phyloP scores from a whole-genome alignment of 805 yeast genomes.

The Saturnispora gosingensis region DNA sequence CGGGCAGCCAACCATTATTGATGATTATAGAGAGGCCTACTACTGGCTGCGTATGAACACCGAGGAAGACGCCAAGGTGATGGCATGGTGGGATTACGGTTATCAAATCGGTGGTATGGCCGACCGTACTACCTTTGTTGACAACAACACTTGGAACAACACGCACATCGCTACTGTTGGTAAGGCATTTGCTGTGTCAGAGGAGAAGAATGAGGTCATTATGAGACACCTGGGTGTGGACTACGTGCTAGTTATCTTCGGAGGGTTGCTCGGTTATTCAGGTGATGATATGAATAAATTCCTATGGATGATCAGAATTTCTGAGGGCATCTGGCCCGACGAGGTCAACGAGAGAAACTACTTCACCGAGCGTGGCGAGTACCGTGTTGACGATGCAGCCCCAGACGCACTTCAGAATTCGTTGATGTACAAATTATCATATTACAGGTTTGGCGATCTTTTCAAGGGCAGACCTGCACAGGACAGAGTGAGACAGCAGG shows the following conservation, averaged over 20 bases:
- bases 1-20: slow-evolving; percentile 78
- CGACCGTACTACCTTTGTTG: slow-evolving; percentile 95
- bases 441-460: slow-evolving; percentile 72
- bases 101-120: slow-evolving; percentile 99
- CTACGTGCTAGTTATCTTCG: slow-evolving; percentile 86
- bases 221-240: slow-evolving; percentile 90
- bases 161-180: slow-evolving; percentile 99
- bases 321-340: slow-evolving; percentile 99
- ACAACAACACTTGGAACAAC: slow-evolving; percentile 98
- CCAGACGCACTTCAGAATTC: slow-evolving; percentile 81
- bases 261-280: slow-evolving; percentile 85
- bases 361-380: slow-evolving; percentile 82
- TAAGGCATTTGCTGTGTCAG: slow-evolving; percentile 89
- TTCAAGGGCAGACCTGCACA: slow-evolving; percentile 51
- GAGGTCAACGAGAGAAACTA: slow-evolving; percentile 79
- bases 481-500: slow-evolving; percentile 87
- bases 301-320: slow-evolving; percentile 96
- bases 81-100: slow-evolving; percentile 99
- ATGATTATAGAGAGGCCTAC: slow-evolving; percentile 97
- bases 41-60: slow-evolving; percentile 99
- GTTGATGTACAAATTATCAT: slow-evolving; percentile 90
- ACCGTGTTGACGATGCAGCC: slow-evolving; percentile 75
- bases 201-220: slow-evolving; percentile 81
- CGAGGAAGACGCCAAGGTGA: slow-evolving; percentile 87
- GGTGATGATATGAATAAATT: slow-evolving; percentile 97